Conservation (phyloP, 108 stramenopile genomes). For the Cyclotella sp. region DNA sequence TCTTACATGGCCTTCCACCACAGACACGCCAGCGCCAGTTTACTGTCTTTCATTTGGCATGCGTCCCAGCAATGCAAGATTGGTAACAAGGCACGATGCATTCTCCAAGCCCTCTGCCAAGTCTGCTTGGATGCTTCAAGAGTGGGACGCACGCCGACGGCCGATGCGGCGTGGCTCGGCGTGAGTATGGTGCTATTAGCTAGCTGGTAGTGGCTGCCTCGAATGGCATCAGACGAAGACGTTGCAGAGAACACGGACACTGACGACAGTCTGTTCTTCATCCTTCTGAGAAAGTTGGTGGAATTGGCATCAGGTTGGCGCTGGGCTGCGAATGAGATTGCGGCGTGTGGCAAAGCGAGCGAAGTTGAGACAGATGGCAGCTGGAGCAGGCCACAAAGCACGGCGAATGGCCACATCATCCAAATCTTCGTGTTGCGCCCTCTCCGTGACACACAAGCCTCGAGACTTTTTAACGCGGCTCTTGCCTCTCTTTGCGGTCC, state of each 20-base stretch:
- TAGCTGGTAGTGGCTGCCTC: background rate
- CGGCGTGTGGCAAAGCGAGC: too few species aligned
- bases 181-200: conserved; percentile 48
- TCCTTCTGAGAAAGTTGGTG: too few species aligned
- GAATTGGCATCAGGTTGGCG: too few species aligned
- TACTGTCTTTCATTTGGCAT: conserved; percentile 58
- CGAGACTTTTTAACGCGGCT: too few species aligned
- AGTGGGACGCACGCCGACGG: conserved; percentile 51
- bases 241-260: too few species aligned
- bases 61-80: conserved; percentile 60
- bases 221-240: background rate
- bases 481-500: too few species aligned
- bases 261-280: too few species aligned
- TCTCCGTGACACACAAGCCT: too few species aligned
- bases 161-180: conserved; percentile 34
- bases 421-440: too few species aligned
- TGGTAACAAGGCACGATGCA: conserved; percentile 47
- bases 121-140: conserved; percentile 42
- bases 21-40: conserved; percentile 61
- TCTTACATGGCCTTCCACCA: conserved; percentile 79
- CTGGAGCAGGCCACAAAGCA: background rate
- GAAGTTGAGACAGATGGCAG: background rate
- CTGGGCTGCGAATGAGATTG: too few species aligned
- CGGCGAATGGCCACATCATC: too few species aligned
- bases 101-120: conserved; percentile 69